Base-by-base conservation (phyloP, 2,329 filamentous ascomycete genomes). In the Clonostachys sp. region DNA sequence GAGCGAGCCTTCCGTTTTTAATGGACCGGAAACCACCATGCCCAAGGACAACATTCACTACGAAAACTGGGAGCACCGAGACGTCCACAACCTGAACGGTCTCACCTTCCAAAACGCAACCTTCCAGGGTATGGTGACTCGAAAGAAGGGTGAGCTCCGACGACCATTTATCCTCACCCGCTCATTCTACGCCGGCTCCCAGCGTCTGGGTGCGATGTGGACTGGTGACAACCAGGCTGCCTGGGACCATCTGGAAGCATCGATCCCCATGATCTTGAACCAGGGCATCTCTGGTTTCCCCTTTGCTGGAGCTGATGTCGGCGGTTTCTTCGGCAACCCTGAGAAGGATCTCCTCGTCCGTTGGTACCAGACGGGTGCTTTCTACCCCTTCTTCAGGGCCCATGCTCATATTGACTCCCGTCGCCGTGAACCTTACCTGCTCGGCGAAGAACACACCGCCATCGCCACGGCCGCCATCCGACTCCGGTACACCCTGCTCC, bases 1-100 rank as follows among this genome's bases (percentile, higher is more conserved):
- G 94, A 97, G 96, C 63, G 94, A 99, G 71, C 94, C 94, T 1
- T 97, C 94, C 0, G 94, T 99, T 2, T 99, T 99, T 75, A 97
- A 97, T 64, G 94, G 94, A 0, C 94, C 94, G 0, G 94, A 99
- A 67, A 95, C 91, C 4, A 97, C 92, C 6, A 97, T 97, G 91
- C 94, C 94, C 51, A 96, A 96, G 70, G 94, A 99, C 73, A 99
- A 99, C 63, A 69, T 99, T 33, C 94, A 99, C 64, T 73, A 87
- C 60, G 91, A 82, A 45, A 82, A 87, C 61, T 99, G 94, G 94
- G 94, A 99, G 67, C 94, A 99, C 64, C 88, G 94, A 53, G 94
- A 99, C 62, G 73, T 99, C 6, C 94, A 99, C 75, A 97, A 99
- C 67, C 65, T 97, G 57, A 94, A 97, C 65, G 94, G 94, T 45